A percentile compares a stretch with the other conserved stretches of the same genome.
Evolutionary conservation across 345 rosid species (phyloP).

Genomic region (Theobroma cacao): DNA sequence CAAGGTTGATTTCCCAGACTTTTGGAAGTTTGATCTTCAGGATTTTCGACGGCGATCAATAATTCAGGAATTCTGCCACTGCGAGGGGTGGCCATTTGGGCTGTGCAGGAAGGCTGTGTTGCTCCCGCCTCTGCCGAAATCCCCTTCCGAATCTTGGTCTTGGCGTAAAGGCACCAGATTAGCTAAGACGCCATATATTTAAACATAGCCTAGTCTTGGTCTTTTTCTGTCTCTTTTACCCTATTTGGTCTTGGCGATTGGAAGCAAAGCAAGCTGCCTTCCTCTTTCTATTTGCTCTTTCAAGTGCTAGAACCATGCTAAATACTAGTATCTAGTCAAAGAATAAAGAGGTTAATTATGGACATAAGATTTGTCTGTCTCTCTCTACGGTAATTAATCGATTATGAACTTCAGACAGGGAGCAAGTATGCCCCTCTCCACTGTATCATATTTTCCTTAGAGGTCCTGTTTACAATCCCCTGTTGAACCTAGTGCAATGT

Average conservation of each 20-base stretch:
- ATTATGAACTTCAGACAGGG: not conserved
- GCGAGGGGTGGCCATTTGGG: conserved; percentile 95
- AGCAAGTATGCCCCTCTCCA: not conserved
- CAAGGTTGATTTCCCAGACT: conserved; percentile 24
- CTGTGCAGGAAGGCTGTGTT: conserved; percentile 67
- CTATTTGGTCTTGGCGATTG: not conserved
- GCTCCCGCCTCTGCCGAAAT: conserved; percentile 90
- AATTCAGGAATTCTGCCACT: conserved; percentile 65
- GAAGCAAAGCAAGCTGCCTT: not conserved
- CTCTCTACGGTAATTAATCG: not conserved
- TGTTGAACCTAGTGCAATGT: not conserved
- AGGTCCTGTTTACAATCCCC: not conserved
- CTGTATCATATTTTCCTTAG: not conserved
- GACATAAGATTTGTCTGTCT: not conserved
- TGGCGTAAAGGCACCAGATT: conserved; percentile 59
- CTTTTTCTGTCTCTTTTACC: not conserved
- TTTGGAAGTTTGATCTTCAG: conserved; percentile 31
- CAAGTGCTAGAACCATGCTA: not conserved
- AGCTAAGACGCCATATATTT: conserved; percentile 34
- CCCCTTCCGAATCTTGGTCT: conserved; percentile 88
- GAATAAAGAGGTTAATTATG: not conserved
- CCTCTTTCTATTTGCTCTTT: not conserved
- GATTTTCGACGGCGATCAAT: conserved; percentile 50
- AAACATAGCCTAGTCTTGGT: not conserved
- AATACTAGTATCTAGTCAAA: not conserved